These are phyloP conservation scores for Blastobotrys aristatus DNA, from an alignment of 1,139 yeast genomes.

Conservation along the genomic window DNA sequence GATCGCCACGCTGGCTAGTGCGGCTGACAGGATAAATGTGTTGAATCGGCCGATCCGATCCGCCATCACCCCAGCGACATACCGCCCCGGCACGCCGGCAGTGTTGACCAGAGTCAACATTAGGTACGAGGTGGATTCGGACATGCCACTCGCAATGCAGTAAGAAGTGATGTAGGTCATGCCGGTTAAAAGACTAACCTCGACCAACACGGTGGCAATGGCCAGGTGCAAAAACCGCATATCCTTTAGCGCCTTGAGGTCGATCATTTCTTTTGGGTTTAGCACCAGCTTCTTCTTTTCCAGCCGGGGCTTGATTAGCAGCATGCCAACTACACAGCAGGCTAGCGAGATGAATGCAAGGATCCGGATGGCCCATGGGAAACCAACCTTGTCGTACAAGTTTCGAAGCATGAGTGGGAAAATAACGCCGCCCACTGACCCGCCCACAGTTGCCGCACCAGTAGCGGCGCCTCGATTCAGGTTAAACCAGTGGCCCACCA, in stretches of 20 bases:
- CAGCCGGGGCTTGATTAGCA: conserved; percentile 40
- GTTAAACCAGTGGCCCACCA: conserved; percentile 58
- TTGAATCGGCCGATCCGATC: conserved; percentile 58
- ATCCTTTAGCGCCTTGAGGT: conserved; percentile 38
- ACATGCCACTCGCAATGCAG: conserved; percentile 49
- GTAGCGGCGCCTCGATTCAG: conserved; percentile 55
- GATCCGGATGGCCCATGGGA: conserved; percentile 53
- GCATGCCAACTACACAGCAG: background rate
- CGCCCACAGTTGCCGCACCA: conserved; percentile 63
- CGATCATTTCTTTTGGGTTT: conserved; percentile 20
- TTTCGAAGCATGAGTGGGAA: conserved; percentile 56
- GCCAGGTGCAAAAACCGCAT: conserved; percentile 39
- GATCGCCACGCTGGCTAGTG: conserved; percentile 38
- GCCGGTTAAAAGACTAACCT: conserved; percentile 50
- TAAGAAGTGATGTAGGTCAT: conserved; percentile 54
- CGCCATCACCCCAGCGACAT: conserved; percentile 49
- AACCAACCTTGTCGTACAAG: conserved; percentile 49
- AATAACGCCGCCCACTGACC: conserved; percentile 60
- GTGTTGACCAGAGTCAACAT: conserved; percentile 50
- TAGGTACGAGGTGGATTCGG: conserved; percentile 48
- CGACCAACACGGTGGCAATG: conserved; percentile 46
- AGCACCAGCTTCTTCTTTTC: conserved; percentile 16
- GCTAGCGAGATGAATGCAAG: conserved; percentile 49
- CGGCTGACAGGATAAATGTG: conserved; percentile 43
- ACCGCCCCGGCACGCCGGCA: conserved; percentile 55